phyloP scores from a whole-genome alignment of 2,329 filamentous ascomycete species.

The Talaromyces sp. region DNA sequence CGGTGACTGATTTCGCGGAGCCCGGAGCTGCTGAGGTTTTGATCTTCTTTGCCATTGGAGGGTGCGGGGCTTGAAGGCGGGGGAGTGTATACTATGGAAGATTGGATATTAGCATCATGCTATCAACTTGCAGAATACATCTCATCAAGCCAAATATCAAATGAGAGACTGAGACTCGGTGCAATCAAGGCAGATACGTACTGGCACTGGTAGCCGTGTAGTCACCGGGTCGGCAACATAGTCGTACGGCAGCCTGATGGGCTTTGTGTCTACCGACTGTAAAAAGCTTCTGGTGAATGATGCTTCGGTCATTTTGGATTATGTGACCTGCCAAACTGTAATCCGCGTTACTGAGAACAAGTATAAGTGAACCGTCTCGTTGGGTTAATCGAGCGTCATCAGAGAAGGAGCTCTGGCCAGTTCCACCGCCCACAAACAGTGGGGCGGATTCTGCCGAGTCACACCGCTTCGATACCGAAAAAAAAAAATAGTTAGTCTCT shows the following conservation, averaged over 20 bases:
- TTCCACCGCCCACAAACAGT: constrained; percentile 12
- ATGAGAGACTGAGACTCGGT: too few species aligned
- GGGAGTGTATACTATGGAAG: constrained; percentile 45
- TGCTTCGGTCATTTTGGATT: constrained; percentile 68
- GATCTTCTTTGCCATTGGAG: constrained; percentile 43
- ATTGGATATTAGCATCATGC: neutral
- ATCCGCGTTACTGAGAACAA: neutral
- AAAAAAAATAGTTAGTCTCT: constrained; percentile 17
- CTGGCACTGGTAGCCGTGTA: constrained; percentile 72
- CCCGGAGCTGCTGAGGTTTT: constrained; percentile 34
- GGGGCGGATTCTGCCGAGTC: constrained; percentile 11
- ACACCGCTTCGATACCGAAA: constrained; percentile 15
- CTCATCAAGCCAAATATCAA: too few species aligned
- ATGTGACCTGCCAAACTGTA: neutral
- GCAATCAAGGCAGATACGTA: constrained; percentile 45
- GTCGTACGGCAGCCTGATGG: constrained; percentile 78
- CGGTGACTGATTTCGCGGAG: constrained; percentile 38
- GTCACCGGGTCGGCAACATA: constrained; percentile 82
- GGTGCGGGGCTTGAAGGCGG: constrained; percentile 43
- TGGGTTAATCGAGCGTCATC: neutral
- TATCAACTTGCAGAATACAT: neutral
- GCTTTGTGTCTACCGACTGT: constrained; percentile 70
- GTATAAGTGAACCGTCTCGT: neutral
- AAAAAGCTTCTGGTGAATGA: constrained; percentile 83
- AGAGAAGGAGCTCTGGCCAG: constrained; percentile 1